These are phyloP conservation scores for Amanita rubescens DNA, from an alignment of 768 basidiomycete genomes.

Conservation along the genomic window DNA sequence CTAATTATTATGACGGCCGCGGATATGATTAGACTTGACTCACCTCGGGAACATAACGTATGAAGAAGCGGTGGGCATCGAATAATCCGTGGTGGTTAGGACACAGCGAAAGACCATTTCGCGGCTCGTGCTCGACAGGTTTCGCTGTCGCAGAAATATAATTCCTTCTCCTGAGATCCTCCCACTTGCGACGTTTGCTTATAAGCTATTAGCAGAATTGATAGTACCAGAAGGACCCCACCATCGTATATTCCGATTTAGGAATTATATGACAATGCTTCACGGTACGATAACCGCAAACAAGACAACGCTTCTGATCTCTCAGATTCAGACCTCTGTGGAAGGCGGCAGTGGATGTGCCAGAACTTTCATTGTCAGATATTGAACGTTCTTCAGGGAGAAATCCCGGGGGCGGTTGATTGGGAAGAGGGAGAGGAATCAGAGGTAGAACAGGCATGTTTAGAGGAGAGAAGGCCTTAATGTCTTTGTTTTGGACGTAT, in stretches of 20 bases:
- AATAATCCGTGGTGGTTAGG: neutral
- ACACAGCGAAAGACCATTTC: neutral
- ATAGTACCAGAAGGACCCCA: neutral
- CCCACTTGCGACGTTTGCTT: neutral
- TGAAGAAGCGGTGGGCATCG: neutral
- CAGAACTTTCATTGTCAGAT: no score
- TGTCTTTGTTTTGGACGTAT: no score
- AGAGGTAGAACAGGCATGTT: no score
- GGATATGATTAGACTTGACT: neutral
- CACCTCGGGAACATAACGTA: neutral
- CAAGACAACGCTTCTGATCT: neutral
- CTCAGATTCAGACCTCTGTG: neutral
- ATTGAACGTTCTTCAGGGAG: no score
- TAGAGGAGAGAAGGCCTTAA: no score
- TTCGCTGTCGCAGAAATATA: neutral
- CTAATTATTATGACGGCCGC: constrained; percentile 9
- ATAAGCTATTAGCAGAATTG: neutral
- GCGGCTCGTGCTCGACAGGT: neutral
- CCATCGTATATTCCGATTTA: neutral
- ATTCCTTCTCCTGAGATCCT: neutral
- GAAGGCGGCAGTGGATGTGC: neutral
- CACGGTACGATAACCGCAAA: neutral
- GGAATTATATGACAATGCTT: neutral
- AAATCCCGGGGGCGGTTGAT: no score
- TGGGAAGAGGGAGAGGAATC: no score